These are phyloP conservation scores for Sistotremastrum niveocremeum DNA, from an alignment of 768 basidiomycete species.

Conservation along the genomic window DNA sequence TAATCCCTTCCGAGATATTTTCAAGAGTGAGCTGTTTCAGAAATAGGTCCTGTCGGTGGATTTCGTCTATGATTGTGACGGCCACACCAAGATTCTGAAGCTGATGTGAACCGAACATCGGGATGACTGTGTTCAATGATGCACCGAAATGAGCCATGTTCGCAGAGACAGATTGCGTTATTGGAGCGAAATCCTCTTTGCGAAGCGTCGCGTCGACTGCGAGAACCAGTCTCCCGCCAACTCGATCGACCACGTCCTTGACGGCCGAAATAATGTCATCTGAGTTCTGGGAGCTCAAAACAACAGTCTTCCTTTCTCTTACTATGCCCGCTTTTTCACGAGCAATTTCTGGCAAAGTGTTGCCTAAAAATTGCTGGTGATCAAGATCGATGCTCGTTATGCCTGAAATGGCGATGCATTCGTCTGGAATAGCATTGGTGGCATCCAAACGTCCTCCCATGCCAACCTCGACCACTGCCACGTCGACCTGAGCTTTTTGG, in stretches of 20 bases:
- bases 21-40: constrained; percentile 30
- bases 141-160: constrained; percentile 29
- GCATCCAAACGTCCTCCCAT: constrained; percentile 91
- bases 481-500: constrained; percentile 52
- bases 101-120: constrained; percentile 74
- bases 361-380: constrained; percentile 82
- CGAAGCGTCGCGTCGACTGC: constrained; percentile 21
- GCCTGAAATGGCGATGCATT: constrained; percentile 58
- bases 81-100: constrained; percentile 71
- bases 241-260: constrained; percentile 26
- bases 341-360: constrained; percentile 60
- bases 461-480: constrained; percentile 85
- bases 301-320: constrained; percentile 42
- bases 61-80: constrained; percentile 41
- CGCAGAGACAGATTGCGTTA: constrained; percentile 29
- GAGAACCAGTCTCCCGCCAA: constrained; percentile 22
- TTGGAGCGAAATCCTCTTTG: constrained; percentile 24
- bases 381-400: constrained; percentile 85
- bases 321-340: constrained; percentile 77
- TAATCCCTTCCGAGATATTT: constrained; percentile 44
- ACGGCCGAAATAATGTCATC: constrained; percentile 23
- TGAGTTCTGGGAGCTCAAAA: constrained; percentile 54
- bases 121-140: constrained; percentile 37
- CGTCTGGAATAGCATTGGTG: constrained; percentile 75
- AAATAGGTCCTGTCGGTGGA: constrained; percentile 24